Percentiles rank a stretch among this genome's conserved stretches.
phyloP scores from a whole-genome alignment of 257 asterid genomes.

The Capsicum chinense region DNA sequence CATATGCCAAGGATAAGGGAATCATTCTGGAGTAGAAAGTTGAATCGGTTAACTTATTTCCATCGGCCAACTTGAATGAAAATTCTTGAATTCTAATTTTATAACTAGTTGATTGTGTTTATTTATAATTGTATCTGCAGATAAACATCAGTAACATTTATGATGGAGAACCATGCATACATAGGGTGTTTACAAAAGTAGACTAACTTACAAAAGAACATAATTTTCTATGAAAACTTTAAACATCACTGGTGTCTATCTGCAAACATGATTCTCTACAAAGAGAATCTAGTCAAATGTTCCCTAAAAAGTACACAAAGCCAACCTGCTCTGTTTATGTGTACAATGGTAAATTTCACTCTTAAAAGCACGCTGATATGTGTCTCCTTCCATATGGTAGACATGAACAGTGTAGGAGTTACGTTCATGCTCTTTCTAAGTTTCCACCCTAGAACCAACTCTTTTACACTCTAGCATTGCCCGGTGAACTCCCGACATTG shows the following conservation, averaged over 20 bases:
- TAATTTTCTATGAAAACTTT: background rate
- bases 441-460: constrained; percentile 9
- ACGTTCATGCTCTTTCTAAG: background rate
- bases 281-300: constrained; percentile 22
- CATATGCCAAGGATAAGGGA: background rate
- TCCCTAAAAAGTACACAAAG: constrained; percentile 10
- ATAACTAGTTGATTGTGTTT: constrained; percentile 7
- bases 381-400: constrained; percentile 19
- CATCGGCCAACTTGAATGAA: background rate
- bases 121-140: background rate
- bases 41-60: background rate
- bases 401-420: background rate
- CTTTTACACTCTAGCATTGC: background rate
- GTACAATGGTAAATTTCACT: background rate
- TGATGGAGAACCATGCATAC: background rate
- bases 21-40: background rate
- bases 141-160: background rate
- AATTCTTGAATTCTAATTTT: background rate
- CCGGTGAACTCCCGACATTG: background rate
- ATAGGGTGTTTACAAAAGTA: background rate
- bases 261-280: constrained; percentile 15
- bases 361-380: background rate
- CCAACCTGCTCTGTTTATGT: background rate
- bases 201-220: background rate
- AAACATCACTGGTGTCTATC: background rate